Evolutionary conservation across 345 rosid species (phyloP).

Genomic region (Eutrema japonicum): DNA sequence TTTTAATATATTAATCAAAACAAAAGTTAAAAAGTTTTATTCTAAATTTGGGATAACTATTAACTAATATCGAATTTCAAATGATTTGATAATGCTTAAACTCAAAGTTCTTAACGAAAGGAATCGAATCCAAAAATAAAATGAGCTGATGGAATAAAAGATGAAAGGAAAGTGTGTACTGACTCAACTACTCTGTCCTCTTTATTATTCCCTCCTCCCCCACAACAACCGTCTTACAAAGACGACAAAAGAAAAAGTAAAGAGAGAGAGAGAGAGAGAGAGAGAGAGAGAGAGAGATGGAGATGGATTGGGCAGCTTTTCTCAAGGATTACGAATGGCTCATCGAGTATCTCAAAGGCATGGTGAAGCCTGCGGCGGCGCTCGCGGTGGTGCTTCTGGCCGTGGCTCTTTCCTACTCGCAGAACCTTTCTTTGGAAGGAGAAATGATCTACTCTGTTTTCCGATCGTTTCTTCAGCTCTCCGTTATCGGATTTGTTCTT

Average conservation of each 20-base stretch:
- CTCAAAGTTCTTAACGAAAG: not conserved
- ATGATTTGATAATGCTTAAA: not conserved
- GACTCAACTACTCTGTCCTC: not conserved
- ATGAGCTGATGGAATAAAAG: too few species aligned
- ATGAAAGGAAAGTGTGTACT: not conserved
- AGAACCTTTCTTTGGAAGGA: constrained; percentile 72
- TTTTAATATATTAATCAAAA: too few species aligned
- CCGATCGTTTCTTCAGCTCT: constrained; percentile 82
- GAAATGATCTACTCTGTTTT: constrained; percentile 79
- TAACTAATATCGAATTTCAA: too few species aligned
- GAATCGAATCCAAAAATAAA: not conserved
- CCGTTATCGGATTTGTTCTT: constrained; percentile 85
- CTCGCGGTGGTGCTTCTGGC: constrained; percentile 78
- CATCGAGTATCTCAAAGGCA: constrained; percentile 60
- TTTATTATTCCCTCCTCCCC: constrained; percentile 27
- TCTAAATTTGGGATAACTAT: too few species aligned
- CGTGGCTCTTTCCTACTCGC: constrained; percentile 58
- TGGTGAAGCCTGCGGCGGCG: constrained; percentile 84
- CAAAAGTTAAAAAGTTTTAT: too few species aligned
- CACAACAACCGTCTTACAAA: constrained; percentile 12
- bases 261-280: not conserved
- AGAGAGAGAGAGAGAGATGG: constrained; percentile 27
- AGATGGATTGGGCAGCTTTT: constrained; percentile 23
- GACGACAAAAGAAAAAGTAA: constrained; percentile 22
- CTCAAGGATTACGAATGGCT: constrained; percentile 62